Percentiles rank a stretch among this genome's conserved stretches.
Evolutionary conservation across 2,329 filamentous ascomycete species (phyloP).

Genomic region (Pestalotiopsis sp.): DNA sequence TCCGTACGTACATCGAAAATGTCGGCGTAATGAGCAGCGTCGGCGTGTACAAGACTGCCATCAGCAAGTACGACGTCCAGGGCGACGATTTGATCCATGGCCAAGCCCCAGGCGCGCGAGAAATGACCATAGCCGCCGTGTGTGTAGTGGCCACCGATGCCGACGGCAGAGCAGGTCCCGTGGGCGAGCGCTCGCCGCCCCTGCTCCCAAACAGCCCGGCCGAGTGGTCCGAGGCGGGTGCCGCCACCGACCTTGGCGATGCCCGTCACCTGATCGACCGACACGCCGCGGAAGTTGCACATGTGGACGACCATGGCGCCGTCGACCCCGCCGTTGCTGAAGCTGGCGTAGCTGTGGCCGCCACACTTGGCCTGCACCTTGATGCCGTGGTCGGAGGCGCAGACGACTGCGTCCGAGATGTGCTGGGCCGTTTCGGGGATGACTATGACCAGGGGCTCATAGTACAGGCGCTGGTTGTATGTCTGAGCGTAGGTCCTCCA

Average conservation of each 20-base stretch:
- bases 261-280: constrained; percentile 13
- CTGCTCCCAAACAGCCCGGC: constrained; percentile 33
- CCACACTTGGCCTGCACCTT: constrained; percentile 50
- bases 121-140: constrained; percentile 46
- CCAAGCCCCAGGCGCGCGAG: constrained; percentile 49
- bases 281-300: constrained; percentile 26
- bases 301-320: constrained; percentile 36
- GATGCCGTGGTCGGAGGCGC: constrained; percentile 34
- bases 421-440: constrained; percentile 28
- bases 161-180: constrained; percentile 45
- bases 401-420: constrained; percentile 39
- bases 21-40: constrained; percentile 19
- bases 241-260: constrained; percentile 41
- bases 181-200: constrained; percentile 39
- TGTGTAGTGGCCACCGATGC: constrained; percentile 44
- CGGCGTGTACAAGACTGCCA: constrained; percentile 20
- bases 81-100: constrained; percentile 50
- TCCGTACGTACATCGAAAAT: constrained; percentile 28
- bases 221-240: constrained; percentile 43
- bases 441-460: constrained; percentile 21
- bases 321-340: constrained; percentile 36
- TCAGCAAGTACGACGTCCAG: constrained; percentile 45
- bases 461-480: constrained; percentile 25
- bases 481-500: constrained; percentile 12
- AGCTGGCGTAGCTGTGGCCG: constrained; percentile 50